Evolutionary conservation across 2,329 filamentous ascomycete genomes (phyloP).

Genomic region (Blumeriella jaapii): DNA sequence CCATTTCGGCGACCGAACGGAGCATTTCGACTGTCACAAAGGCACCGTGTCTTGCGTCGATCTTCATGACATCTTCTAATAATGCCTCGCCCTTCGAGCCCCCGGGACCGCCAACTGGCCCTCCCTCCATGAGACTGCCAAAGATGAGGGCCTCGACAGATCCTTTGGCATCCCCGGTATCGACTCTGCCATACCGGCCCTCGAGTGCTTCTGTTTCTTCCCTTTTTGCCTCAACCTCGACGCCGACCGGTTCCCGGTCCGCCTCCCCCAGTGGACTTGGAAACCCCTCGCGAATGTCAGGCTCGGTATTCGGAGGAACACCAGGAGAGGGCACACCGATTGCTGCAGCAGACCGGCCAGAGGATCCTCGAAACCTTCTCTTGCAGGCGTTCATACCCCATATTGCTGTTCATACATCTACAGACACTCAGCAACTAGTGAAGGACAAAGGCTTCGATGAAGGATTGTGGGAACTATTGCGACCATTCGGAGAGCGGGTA

Average conservation of each 20-base stretch:
- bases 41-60: slow-evolving; percentile 9
- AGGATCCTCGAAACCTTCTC: slow-evolving; percentile 53
- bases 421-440: slow-evolving; percentile 72
- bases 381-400: slow-evolving; percentile 81
- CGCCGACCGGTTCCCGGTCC: slow-evolving; percentile 56
- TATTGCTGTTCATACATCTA: slow-evolving; percentile 75
- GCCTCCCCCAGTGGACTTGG: slow-evolving; percentile 53
- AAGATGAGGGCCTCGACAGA: slow-evolving; percentile 44
- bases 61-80: slow-evolving; percentile 56
- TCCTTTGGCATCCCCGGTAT: slow-evolving; percentile 35
- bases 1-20: slow-evolving; percentile 29
- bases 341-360: slow-evolving; percentile 15
- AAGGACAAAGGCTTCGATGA: slow-evolving; percentile 72
- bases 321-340: slow-evolving; percentile 25
- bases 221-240: slow-evolving; percentile 53
- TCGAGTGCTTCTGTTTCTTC: slow-evolving; percentile 48
- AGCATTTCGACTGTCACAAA: too few relatives aligned
- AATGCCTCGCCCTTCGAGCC: slow-evolving; percentile 59
- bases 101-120: slow-evolving; percentile 29
- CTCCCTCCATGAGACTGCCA: slow-evolving; percentile 45
- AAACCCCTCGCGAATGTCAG: slow-evolving; percentile 43
- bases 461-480: slow-evolving; percentile 73
- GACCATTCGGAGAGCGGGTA: slow-evolving; percentile 83
- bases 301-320: slow-evolving; percentile 43
- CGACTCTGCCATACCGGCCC: slow-evolving; percentile 40